phyloP scores from a whole-genome alignment of 768 basidiomycete species.

The Psilocybe azurescens region DNA sequence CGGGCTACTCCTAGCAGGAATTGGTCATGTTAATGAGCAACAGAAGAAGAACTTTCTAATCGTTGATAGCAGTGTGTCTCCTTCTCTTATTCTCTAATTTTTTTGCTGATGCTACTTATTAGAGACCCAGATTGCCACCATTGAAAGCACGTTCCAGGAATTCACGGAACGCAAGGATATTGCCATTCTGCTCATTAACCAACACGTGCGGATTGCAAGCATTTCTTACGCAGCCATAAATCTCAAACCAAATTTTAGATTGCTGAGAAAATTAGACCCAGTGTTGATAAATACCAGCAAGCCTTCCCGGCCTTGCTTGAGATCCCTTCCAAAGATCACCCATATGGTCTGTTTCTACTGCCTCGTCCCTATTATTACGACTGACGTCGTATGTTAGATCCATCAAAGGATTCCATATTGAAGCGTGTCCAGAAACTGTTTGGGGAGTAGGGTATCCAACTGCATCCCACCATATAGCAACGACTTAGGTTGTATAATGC shows the following conservation, averaged over 20 bases:
- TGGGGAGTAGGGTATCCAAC: slow-evolving; percentile 69
- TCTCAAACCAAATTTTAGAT: slow-evolving; percentile 55
- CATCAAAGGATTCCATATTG: slow-evolving; percentile 92
- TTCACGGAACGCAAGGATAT: slow-evolving; percentile 95
- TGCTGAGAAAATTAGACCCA: slow-evolving; percentile 95
- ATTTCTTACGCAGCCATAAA: not conserved
- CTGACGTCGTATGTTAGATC: slow-evolving; percentile 58
- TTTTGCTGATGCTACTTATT: not conserved
- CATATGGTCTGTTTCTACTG: slow-evolving; percentile 73
- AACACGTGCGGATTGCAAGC: slow-evolving; percentile 71
- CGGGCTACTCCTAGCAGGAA: slow-evolving; percentile 91
- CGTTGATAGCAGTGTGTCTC: slow-evolving; percentile 86
- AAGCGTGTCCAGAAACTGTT: slow-evolving; percentile 97
- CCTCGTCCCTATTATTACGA: not conserved
- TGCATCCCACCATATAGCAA: not conserved
- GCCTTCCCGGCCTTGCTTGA: slow-evolving; percentile 97
- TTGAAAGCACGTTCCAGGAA: slow-evolving; percentile 93
- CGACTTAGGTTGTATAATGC: slow-evolving; percentile 9
- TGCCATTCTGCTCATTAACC: slow-evolving; percentile 96
- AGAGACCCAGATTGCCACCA: slow-evolving; percentile 92
- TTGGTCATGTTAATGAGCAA: slow-evolving; percentile 88
- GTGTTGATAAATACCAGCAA: slow-evolving; percentile 94
- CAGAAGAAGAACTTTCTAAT: slow-evolving; percentile 99
- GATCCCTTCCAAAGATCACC: slow-evolving; percentile 98
- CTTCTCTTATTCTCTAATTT: not conserved